Conservation (phyloP, 2,329 filamentous ascomycete species). For the Ophiostoma perfectum region DNA sequence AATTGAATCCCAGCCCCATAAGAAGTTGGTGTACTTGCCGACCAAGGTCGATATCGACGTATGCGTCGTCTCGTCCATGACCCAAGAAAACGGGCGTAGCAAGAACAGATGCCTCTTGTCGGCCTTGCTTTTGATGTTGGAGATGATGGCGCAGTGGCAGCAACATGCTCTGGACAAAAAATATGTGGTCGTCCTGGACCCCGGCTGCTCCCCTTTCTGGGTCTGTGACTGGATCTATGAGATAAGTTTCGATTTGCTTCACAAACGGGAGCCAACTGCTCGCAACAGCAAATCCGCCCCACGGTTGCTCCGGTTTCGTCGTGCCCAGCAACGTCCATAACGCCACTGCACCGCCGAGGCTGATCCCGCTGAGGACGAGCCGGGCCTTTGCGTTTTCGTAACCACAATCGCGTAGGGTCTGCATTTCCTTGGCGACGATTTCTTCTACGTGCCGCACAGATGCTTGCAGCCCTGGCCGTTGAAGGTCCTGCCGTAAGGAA, state of each 20-base stretch:
- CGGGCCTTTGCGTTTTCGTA: constrained; percentile 3
- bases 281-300: constrained; percentile 18
- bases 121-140: background rate
- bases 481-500: background rate
- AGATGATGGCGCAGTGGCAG: background rate
- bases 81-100: constrained; percentile 20
- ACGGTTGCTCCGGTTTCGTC: constrained; percentile 14
- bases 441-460: background rate
- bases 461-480: background rate
- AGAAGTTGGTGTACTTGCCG: constrained; percentile 12
- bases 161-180: background rate
- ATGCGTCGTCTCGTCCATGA: constrained; percentile 22
- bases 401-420: too few species aligned
- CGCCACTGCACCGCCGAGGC: constrained; percentile 42
- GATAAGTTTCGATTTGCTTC: background rate
- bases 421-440: too few species aligned
- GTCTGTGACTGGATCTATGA: background rate
- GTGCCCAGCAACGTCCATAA: constrained; percentile 32
- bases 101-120: background rate
- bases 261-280: constrained; percentile 23
- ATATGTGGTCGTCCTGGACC: too few species aligned
- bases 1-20: constrained; percentile 9
- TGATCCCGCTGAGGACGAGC: constrained; percentile 43
- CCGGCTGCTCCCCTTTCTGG: too few species aligned
- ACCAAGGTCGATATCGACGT: constrained; percentile 20